These are phyloP conservation scores for Galerina sulciceps DNA, from an alignment of 768 basidiomycete genomes.

Conservation along the genomic window DNA sequence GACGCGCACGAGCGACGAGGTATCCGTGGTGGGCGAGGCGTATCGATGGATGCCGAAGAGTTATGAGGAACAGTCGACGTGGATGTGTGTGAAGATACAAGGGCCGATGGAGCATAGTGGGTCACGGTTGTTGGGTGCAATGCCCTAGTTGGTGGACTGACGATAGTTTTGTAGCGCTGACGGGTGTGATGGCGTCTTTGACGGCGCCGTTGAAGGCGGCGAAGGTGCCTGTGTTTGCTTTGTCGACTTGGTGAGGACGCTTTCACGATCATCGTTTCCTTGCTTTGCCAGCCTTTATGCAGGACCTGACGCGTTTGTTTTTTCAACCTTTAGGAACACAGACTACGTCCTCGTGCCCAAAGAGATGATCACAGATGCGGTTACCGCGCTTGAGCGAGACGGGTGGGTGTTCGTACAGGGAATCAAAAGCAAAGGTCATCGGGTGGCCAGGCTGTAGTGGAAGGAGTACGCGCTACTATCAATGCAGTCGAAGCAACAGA, in stretches of 20 bases:
- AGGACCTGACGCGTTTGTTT: not conserved
- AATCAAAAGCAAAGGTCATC: slow-evolving; percentile 20
- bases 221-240: slow-evolving; percentile 57
- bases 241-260: slow-evolving; percentile 61
- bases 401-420: slow-evolving; percentile 53
- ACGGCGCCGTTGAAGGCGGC: slow-evolving; percentile 56
- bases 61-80: slow-evolving; percentile 43
- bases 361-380: slow-evolving; percentile 43
- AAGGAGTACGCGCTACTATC: too few species aligned
- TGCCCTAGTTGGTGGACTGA: too few species aligned
- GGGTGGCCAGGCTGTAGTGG: slow-evolving; percentile 23
- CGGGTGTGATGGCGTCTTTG: slow-evolving; percentile 59
- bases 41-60: slow-evolving; percentile 38
- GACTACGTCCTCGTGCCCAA: slow-evolving; percentile 64
- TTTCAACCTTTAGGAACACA: slow-evolving; percentile 53
- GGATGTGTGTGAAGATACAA: slow-evolving; percentile 64
- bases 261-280: not conserved
- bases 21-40: slow-evolving; percentile 59
- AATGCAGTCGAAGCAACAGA: too few species aligned
- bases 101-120: slow-evolving; percentile 72
- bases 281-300: not conserved
- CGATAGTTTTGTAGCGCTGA: slow-evolving; percentile 42
- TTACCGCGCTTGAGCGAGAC: slow-evolving; percentile 46
- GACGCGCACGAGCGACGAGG: slow-evolving; percentile 63
- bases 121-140: slow-evolving; percentile 16